Base-by-base conservation (phyloP, 192 early-diverging fungal species). In the Coemansia sp. region DNA sequence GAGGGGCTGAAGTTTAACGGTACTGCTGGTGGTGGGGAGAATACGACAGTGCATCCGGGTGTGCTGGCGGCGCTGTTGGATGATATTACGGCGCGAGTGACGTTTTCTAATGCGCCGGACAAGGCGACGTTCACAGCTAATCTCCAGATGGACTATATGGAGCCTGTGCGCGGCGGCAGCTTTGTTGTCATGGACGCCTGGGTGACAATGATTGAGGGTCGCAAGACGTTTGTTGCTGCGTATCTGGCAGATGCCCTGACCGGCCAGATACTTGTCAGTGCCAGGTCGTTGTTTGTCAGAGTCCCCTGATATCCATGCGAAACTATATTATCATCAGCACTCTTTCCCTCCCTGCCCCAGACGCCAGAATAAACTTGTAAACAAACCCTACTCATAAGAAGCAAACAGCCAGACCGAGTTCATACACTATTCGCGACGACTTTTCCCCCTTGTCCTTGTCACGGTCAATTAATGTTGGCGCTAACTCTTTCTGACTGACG, bases 51-150 rank as follows among this genome's bases (percentile, higher is more conserved):
- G 13, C 72, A 81, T 24, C 62, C 73, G 6, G 78, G 78, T 0
- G 60, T 81, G 9, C 31, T 55, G 18, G 40, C 73, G 2, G 66
- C 65, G 24, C 45, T 81, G 42, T 13, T 81, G 43, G 78, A 81
- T 48, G 69, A 81, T 14, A 43, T 75, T 33, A 75, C 73, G 5
- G 78, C 70, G 20, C 65, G 78, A 9, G 65, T 67, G 7, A 59
- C 66, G 18, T 39, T 75, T 14, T 60, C 78, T 13, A 75, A 74
- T 34, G 55, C 59, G 20, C 55, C 69, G 3, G 66, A 53, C 33
- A 66, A 58, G 56, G 67, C 73, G 14, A 38, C 62, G 10, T 75
- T 81, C 40, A 81, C 78, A 9, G 78, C 78, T 2, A 81, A 75
- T 39, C 69, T 81, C 16, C 56, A 81, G 56, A 69, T 75, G 9